Conservation (phyloP, 2,329 filamentous ascomycete genomes). For the Mycocentrospora acerina region DNA sequence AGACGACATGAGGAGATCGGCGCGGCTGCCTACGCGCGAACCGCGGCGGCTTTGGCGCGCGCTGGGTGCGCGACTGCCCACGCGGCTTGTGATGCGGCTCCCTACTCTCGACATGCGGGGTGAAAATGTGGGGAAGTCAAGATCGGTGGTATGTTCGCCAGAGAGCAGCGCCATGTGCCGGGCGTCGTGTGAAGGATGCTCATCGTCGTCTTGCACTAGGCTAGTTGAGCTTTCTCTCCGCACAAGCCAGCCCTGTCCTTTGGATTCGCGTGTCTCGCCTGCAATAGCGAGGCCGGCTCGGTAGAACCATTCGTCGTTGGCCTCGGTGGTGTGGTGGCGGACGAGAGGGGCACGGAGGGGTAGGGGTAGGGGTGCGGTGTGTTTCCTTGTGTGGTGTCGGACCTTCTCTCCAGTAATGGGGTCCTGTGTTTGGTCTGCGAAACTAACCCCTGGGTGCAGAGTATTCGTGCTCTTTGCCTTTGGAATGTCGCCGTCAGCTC, state of each 20-base stretch:
- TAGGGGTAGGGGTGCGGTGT: constrained; percentile 30
- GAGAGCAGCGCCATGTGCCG: constrained; percentile 32
- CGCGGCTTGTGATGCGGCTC: constrained; percentile 41
- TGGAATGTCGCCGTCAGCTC: constrained; percentile 40
- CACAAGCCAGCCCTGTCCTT: constrained; percentile 63
- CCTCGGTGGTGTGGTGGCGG: constrained; percentile 34
- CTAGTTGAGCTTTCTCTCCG: constrained; percentile 59
- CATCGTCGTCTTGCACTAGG: constrained; percentile 46
- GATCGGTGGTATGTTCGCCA: constrained; percentile 36
- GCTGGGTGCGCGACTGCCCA: constrained; percentile 43
- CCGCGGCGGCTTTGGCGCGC: constrained; percentile 41
- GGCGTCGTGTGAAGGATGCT: constrained; percentile 32
- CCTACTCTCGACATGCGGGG: constrained; percentile 32
- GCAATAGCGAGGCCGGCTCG: constrained; percentile 60
- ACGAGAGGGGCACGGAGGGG: constrained; percentile 26
- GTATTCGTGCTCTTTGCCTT: constrained; percentile 51
- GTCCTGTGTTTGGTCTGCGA: constrained; percentile 15
- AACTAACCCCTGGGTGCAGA: constrained; percentile 36
- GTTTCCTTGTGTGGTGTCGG: constrained; percentile 33
- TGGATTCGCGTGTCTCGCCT: constrained; percentile 59
- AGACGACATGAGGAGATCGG: constrained; percentile 41
- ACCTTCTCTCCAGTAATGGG: constrained; percentile 6
- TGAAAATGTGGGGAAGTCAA: constrained; percentile 34
- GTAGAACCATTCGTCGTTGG: constrained; percentile 58
- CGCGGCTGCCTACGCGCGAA: constrained; percentile 36